Conservation (phyloP, 192 early-diverging fungal species). For the Backusella parvicylindrica region DNA sequence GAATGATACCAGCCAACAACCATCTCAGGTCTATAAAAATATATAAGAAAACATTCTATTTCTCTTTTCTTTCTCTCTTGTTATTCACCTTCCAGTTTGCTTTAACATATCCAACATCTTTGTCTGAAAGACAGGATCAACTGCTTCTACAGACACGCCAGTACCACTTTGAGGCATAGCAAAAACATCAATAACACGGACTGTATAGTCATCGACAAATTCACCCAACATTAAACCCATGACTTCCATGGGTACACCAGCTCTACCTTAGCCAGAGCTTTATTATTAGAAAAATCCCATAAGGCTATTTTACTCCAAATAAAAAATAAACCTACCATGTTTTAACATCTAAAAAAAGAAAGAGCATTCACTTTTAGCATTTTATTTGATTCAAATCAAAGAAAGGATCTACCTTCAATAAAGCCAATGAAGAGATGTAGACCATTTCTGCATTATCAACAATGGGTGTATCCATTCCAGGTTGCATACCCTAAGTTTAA, state of each 20-base stretch:
- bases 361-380: neutral
- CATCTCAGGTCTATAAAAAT: conserved; percentile 82
- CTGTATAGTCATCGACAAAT: conserved; percentile 99
- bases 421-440: conserved; percentile 97
- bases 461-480: conserved; percentile 83
- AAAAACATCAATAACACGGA: conserved; percentile 98
- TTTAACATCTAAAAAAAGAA: conserved; percentile 69
- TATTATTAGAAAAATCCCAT: too few relatives aligned
- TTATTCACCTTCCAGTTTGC: conserved; percentile 86
- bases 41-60: neutral
- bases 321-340: conserved; percentile 55
- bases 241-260: conserved; percentile 98
- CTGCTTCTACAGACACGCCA: conserved; percentile 96
- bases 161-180: conserved; percentile 99
- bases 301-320: neutral
- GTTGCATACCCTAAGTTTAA: conserved; percentile 35
- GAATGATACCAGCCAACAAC: conserved; percentile 99
- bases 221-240: conserved; percentile 99
- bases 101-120: conserved; percentile 99
- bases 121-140: conserved; percentile 98
- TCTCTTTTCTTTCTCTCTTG: neutral
- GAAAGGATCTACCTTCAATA: conserved; percentile 74
- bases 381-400: neutral
- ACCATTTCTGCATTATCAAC: conserved; percentile 98
- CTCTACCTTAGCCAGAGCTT: conserved; percentile 60